Evolutionary conservation across 2,329 filamentous ascomycete species (phyloP), one percentile per base, ranked within the genome.

Genomic region (Epichloe baconii): DNA sequence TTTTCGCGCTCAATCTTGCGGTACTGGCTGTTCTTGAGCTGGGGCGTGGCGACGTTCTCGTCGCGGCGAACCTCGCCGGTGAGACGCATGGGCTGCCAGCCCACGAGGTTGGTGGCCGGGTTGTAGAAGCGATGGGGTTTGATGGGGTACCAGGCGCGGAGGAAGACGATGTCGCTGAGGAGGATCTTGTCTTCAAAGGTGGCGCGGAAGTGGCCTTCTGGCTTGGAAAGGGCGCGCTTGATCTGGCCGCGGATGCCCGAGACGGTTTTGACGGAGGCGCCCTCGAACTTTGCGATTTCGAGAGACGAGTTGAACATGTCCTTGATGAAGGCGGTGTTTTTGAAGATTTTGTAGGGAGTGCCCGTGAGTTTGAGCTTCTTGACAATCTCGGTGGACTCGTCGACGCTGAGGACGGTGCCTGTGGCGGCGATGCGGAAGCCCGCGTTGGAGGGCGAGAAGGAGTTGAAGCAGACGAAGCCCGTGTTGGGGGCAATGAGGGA

Each of bases 101-200:
- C 88, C 53, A 97, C 77, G 40, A 97, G 79, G 68, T 98, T 95
- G 53, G 88, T 93, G 50, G 94, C 90, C 1, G 89, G 87, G 68
- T 97, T 96, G 75, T 96, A 96, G 78, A 95, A 98, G 53, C 90
- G 84, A 68, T 89, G 89, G 2, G 93, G 93, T 63, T 89, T 89
- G 68, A 98, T 83, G 10, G 93, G 88, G 68, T 94, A 97, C 94
- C 94, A 98, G 2, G 93, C 91, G 47, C 93, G 81, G 40, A 98
- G 71, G 74, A 98, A 97, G 55, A 97, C 86, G 58, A 98, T 94
- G 66, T 98, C 93, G 67, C 83, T 88, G 79, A 95, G 89, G 48
- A 98, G 77, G 55, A 98, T 88, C 73, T 97, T 98, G 77, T 98
- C 93, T 68, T 98, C 93, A 60, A 98, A 98, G 0, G 93, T 97